Evolutionary conservation across 2,329 filamentous ascomycete species (phyloP).

Genomic region (Colletotrichum filicis): DNA sequence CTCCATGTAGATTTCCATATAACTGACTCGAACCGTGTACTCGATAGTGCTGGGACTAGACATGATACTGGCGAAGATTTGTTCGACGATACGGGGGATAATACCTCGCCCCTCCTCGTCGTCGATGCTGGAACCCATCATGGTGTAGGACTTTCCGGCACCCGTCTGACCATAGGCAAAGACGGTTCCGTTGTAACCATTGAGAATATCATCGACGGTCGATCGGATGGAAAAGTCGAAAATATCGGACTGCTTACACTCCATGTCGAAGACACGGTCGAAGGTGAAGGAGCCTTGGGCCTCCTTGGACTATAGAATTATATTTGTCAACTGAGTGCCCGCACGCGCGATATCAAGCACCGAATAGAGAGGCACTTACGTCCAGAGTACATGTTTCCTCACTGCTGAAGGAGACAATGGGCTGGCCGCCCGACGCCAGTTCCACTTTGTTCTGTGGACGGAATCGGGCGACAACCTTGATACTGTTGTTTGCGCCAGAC

Average conservation of each 20-base stretch:
- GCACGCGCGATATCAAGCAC: not conserved
- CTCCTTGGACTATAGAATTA: constrained; percentile 75
- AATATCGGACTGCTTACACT: constrained; percentile 88
- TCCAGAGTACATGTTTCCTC: constrained; percentile 90
- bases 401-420: constrained; percentile 88
- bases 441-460: constrained; percentile 97
- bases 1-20: constrained; percentile 99
- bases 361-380: constrained; percentile 63
- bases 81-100: constrained; percentile 95
- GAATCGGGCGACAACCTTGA: constrained; percentile 96
- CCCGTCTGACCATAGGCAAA: constrained; percentile 99
- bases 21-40: constrained; percentile 98
- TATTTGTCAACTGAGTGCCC: constrained; percentile 12
- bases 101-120: constrained; percentile 90
- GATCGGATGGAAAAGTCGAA: constrained; percentile 98
- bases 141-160: constrained; percentile 98
- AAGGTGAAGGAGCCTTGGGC: constrained; percentile 91
- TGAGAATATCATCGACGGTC: constrained; percentile 97
- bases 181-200: constrained; percentile 98
- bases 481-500: constrained; percentile 72
- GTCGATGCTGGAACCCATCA: constrained; percentile 97
- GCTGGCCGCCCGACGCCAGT: constrained; percentile 87
- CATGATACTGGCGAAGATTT: constrained; percentile 96
- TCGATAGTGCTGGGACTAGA: constrained; percentile 93
- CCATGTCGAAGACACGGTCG: constrained; percentile 97